phyloP scores from a whole-genome alignment of 2,329 filamentous ascomycete species.

The Fusarium verticillioides region DNA sequence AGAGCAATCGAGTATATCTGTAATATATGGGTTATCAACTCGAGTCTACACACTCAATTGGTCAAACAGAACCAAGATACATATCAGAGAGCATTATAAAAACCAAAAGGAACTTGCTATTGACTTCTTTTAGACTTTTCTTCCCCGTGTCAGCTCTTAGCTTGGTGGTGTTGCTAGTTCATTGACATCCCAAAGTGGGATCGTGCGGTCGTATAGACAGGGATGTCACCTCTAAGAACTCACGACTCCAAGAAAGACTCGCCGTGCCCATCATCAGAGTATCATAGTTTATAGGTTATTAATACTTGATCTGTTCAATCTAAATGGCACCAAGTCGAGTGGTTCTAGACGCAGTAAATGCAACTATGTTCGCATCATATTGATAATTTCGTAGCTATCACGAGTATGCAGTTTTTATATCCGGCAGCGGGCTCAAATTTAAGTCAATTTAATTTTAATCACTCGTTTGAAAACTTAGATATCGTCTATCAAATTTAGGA shows the following conservation, averaged over 20 bases:
- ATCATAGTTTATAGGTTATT: not conserved
- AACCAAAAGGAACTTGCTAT: not conserved
- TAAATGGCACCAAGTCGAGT: not conserved
- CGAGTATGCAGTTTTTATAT: not conserved
- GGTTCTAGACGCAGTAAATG: not conserved
- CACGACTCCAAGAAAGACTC: not conserved
- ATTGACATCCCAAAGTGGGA: conserved; percentile 18
- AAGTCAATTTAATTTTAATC: not conserved
- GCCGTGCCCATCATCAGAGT: not conserved
- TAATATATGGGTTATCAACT: not conserved
- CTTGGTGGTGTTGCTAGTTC: conserved; percentile 28
- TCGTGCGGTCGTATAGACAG: conserved; percentile 17
- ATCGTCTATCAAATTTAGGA: not conserved
- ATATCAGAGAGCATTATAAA: not conserved
- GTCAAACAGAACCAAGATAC: not conserved
- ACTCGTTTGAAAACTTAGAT: not conserved
- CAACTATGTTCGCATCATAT: not conserved
- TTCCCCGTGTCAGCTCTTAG: conserved; percentile 16
- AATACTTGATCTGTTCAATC: no score
- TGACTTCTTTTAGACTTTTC: not conserved
- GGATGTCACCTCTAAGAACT: not conserved
- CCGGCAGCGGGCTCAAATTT: not conserved
- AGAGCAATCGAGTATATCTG: not conserved
- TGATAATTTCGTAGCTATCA: not conserved
- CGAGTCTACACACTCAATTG: not conserved